Percentiles rank a stretch among this genome's conserved stretches.
phyloP scores from a whole-genome alignment of 306 rosid species.

The Citrullus colocynthis region DNA sequence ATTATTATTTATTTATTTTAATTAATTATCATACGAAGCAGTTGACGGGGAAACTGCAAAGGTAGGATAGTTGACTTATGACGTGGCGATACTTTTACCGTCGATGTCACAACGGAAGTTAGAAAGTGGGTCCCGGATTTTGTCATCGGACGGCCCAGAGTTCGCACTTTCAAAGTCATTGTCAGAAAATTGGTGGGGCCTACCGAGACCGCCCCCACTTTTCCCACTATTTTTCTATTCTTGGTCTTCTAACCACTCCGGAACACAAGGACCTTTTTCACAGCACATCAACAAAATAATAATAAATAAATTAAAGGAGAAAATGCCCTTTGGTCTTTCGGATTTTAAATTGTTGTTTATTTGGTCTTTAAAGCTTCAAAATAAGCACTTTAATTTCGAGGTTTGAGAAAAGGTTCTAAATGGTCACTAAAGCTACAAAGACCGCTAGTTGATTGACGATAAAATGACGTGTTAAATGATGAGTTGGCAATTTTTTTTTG shows the following conservation, averaged over 20 bases:
- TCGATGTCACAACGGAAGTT: neutral
- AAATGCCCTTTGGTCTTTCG: no score
- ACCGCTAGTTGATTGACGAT: no score
- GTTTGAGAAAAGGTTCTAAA: no score
- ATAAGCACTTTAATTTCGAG: no score
- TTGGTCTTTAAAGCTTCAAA: no score
- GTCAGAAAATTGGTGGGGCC: conserved; percentile 2
- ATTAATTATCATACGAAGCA: neutral
- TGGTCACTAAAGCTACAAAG: no score
- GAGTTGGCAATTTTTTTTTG: no score
- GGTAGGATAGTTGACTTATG: neutral
- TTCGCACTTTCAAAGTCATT: neutral
- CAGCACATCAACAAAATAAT: neutral
- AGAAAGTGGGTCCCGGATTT: neutral
- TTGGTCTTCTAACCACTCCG: conserved; percentile 20
- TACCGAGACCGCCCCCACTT: conserved; percentile 8
- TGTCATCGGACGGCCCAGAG: conserved; percentile 4
- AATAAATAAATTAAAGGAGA: no score
- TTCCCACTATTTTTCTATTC: conserved; percentile 4
- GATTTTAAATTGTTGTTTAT: no score
- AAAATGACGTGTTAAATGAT: no score
- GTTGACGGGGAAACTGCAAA: neutral
- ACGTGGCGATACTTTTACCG: neutral
- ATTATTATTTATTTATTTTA: neutral
- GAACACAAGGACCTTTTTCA: conserved; percentile 2